phyloP scores from a whole-genome alignment of 2,329 filamentous ascomycete species.

The Aspergillus unguis region DNA sequence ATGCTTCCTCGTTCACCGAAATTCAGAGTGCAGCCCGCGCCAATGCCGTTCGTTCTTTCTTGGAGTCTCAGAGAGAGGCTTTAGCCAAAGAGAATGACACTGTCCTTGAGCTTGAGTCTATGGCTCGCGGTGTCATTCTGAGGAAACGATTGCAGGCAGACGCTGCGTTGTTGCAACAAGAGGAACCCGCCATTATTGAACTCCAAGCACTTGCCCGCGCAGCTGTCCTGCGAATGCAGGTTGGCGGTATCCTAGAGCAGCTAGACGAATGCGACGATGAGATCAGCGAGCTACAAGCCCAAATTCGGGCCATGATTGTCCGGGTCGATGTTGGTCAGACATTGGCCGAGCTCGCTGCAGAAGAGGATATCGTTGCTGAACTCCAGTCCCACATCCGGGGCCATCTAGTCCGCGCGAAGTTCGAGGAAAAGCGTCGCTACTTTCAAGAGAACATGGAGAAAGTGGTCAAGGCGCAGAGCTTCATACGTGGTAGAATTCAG shows the following conservation, averaged over 20 bases:
- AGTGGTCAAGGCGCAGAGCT: conserved; percentile 97
- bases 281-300: conserved; percentile 68
- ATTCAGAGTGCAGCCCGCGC: conserved; percentile 37
- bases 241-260: conserved; percentile 59
- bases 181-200: conserved; percentile 31
- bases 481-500: conserved; percentile 89
- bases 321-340: conserved; percentile 70
- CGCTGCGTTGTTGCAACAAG: conserved; percentile 27
- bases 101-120: conserved; percentile 52
- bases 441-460: conserved; percentile 98
- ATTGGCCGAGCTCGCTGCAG: conserved; percentile 73
- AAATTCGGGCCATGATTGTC: conserved; percentile 74
- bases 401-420: conserved; percentile 68
- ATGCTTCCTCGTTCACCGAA: conserved; percentile 26
- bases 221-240: conserved; percentile 39
- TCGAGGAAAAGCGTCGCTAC: conserved; percentile 80
- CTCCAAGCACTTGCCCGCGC: conserved; percentile 42
- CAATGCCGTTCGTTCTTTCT: conserved; percentile 27
- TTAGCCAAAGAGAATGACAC: conserved; percentile 44
- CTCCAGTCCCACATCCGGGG: conserved; percentile 73
- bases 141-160: conserved; percentile 33
- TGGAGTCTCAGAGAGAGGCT: conserved; percentile 33
- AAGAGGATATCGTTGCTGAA: conserved; percentile 72
- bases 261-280: conserved; percentile 66
- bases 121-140: conserved; percentile 43